phyloP scores from a whole-genome alignment of 2,329 filamentous ascomycete genomes.

The Fusarium citri region DNA sequence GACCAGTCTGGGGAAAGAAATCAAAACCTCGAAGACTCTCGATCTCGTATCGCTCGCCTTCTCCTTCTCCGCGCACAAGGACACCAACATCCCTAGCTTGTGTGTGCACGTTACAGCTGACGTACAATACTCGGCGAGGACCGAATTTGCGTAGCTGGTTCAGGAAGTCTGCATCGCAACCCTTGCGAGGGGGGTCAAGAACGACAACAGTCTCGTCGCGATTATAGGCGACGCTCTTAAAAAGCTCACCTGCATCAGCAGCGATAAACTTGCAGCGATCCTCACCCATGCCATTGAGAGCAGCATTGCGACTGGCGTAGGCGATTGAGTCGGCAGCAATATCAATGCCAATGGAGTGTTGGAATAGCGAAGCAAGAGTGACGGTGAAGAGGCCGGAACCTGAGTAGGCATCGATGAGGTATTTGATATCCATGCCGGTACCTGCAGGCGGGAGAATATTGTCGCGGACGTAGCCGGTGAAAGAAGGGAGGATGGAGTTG shows the following conservation, averaged over 20 bases:
- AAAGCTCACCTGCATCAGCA: conserved; percentile 86
- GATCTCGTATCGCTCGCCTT: conserved; percentile 76
- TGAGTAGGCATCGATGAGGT: conserved; percentile 97
- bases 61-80: conserved; percentile 75
- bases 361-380: conserved; percentile 86
- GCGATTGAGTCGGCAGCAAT: conserved; percentile 82
- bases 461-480: conserved; percentile 87
- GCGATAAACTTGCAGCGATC: conserved; percentile 85
- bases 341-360: conserved; percentile 89
- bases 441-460: conserved; percentile 72
- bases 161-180: conserved; percentile 88
- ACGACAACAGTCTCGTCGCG: conserved; percentile 90
- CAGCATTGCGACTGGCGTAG: conserved; percentile 82
- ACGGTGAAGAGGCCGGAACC: conserved; percentile 98
- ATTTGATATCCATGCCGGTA: conserved; percentile 67
- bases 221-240: conserved; percentile 78
- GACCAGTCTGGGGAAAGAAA: conserved; percentile 91
- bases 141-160: conserved; percentile 81
- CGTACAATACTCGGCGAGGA: conserved; percentile 86
- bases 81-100: conserved; percentile 94
- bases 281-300: conserved; percentile 75
- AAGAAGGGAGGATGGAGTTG: conserved; percentile 91
- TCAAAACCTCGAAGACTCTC: conserved; percentile 94
- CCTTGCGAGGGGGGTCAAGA: conserved; percentile 95
- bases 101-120: conserved; percentile 98